Conservation (phyloP, 106 monocot species). For the Apostasia ramifera region DNA sequence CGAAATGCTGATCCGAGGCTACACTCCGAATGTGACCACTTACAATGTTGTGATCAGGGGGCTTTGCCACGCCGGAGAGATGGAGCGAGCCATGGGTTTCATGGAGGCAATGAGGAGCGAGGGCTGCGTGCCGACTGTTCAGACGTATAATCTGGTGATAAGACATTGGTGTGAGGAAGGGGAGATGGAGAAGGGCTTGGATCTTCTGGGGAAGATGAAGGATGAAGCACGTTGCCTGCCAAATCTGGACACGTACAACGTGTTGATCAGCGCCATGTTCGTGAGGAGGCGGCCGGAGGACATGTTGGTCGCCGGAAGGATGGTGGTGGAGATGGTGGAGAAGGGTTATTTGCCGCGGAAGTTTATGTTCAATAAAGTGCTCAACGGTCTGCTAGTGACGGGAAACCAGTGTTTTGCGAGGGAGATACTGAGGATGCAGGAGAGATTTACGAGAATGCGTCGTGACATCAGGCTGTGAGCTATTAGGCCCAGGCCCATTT, state of each 20-base stretch:
- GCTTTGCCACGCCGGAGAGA: slow-evolving; percentile 59
- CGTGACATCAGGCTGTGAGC: slow-evolving; percentile 47
- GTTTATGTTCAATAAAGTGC: slow-evolving; percentile 69
- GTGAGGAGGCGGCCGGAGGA: slow-evolving; percentile 58
- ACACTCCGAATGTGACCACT: slow-evolving; percentile 50
- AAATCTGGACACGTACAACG: slow-evolving; percentile 69
- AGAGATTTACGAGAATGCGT: slow-evolving; percentile 27
- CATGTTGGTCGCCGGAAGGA: slow-evolving; percentile 61
- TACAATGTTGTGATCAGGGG: slow-evolving; percentile 71
- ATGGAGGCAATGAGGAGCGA: slow-evolving; percentile 44
- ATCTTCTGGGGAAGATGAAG: slow-evolving; percentile 50
- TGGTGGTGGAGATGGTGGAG: slow-evolving; percentile 78
- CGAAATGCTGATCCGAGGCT: slow-evolving; percentile 60
- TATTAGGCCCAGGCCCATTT: too few species aligned
- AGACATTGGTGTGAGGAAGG: slow-evolving; percentile 51
- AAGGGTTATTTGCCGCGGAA: slow-evolving; percentile 64
- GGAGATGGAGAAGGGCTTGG: slow-evolving; percentile 56
- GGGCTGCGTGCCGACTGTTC: slow-evolving; percentile 46
- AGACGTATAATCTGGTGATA: slow-evolving; percentile 72
- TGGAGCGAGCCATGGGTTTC: slow-evolving; percentile 45
- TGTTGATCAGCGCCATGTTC: slow-evolving; percentile 81
- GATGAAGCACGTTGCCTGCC: slow-evolving; percentile 45
- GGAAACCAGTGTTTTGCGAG: slow-evolving; percentile 70
- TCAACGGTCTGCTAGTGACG: slow-evolving; percentile 75
- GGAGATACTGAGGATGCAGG: slow-evolving; percentile 70